Conservation (phyloP, 768 basidiomycete species). For the Sistotremastrum niveocremeum region DNA sequence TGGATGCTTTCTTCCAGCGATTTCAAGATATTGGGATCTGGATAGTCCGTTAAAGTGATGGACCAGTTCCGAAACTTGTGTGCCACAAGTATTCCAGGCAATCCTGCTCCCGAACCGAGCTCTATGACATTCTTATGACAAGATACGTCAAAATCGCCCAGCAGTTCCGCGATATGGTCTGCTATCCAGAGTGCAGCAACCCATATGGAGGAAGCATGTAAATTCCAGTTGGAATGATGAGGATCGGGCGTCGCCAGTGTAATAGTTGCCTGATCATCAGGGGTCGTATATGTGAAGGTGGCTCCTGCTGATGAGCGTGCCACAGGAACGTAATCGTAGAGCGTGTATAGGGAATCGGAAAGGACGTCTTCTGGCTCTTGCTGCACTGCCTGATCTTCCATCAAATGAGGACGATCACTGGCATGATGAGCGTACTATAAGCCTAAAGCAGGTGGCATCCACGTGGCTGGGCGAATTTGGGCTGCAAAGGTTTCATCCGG, state of each 20-base stretch:
- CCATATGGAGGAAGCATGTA: conserved; percentile 75
- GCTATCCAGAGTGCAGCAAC: conserved; percentile 51
- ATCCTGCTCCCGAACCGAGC: conserved; percentile 60
- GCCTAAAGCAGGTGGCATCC: no score
- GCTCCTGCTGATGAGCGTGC: conserved; percentile 43
- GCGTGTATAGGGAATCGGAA: conserved; percentile 42
- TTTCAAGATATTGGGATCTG: conserved; percentile 45
- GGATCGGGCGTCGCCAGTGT: conserved; percentile 51
- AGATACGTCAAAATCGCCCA: conserved; percentile 14
- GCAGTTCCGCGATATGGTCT: conserved; percentile 42
- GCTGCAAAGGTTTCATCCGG: no score
- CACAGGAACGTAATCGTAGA: conserved; percentile 52
- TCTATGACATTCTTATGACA: conserved; percentile 38
- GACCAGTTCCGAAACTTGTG: conserved; percentile 14
- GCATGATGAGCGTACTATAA: no score
- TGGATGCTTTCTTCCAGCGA: conserved; percentile 44
- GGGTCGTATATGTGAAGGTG: conserved; percentile 31
- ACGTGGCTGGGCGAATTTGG: no score
- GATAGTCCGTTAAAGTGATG: conserved; percentile 58
- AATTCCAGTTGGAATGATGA: conserved; percentile 50
- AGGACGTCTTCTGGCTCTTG: conserved; percentile 52
- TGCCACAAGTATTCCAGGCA: conserved; percentile 58
- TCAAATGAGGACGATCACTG: no score
- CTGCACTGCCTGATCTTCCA: not conserved
- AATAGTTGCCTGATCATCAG: conserved; percentile 17